Evolutionary conservation across 2,329 filamentous ascomycete genomes (phyloP), one percentile per base, ranked within the genome.

Genomic region (Penicillium sp.): DNA sequence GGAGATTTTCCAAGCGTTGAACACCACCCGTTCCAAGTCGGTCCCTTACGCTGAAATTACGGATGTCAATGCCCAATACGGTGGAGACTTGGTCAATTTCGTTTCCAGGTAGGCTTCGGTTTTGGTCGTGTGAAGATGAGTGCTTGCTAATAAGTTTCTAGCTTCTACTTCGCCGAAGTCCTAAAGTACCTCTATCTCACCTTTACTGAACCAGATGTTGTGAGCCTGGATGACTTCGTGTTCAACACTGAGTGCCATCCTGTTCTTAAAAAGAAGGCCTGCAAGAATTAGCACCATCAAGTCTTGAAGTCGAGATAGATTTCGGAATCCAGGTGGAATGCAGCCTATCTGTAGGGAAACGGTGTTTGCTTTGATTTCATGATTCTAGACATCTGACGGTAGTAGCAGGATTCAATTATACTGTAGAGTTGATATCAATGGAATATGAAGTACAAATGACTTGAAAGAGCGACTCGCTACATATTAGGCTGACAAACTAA

Each of bases 161-260:
- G 56, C 50, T 63, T 61, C 26, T 63, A 61, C 31, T 63, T 61
- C 18, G 84, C 84, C 1, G 85, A 88, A 73, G 87, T 85, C 60
- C 71, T 88, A 48, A 88, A 88, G 69, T 88, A 88, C 69, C 87
- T 87, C 60, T 88, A 84, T 57, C 71, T 88, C 52, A 77, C 86
- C 8, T 88, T 87, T 65, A 78, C 77, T 28, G 83, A 86, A 36
- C 84, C 83, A 55, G 76, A 81, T 52, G 68, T 85, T 23, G 73
- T 86, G 14, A 85, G 80, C 63, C 70, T 88, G 61, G 85, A 88
- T 69, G 84, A 88, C 48, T 88, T 83, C 80, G 85, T 89, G 43
- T 74, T 88, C 56, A 86, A 86, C 66, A 86, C 84, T 0, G 84
- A 86, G 72, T 84, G 83, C 19, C 84, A 86, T 65, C 83, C 84